These are phyloP conservation scores for Tylopilus sp. DNA, from an alignment of 768 basidiomycete species.

Conservation along the genomic window DNA sequence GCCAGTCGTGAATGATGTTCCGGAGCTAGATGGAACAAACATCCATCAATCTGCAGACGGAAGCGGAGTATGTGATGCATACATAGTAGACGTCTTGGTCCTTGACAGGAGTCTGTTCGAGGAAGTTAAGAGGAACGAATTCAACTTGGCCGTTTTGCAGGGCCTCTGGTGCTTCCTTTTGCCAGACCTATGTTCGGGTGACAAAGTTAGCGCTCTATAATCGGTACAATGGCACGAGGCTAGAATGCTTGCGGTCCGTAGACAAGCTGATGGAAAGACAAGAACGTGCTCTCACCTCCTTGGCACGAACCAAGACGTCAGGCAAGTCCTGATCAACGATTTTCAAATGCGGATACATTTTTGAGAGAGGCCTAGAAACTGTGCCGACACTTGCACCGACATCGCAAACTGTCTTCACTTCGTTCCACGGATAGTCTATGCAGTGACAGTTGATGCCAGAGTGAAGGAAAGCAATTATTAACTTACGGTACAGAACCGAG, in stretches of 20 bases:
- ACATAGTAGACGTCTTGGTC: constrained; percentile 27
- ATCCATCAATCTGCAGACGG: background rate
- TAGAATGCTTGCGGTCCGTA: background rate
- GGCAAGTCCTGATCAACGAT: constrained; percentile 30
- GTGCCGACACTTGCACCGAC: constrained; percentile 30
- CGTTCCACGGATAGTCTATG: constrained; percentile 26
- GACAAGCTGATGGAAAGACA: background rate
- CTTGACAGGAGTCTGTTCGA: constrained; percentile 14
- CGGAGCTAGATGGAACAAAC: constrained; percentile 16
- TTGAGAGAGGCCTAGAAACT: constrained; percentile 27
- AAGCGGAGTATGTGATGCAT: background rate
- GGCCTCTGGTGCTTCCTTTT: constrained; percentile 13
- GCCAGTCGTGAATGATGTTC: constrained; percentile 36
- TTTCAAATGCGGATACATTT: constrained; percentile 25
- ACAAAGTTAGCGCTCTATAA: background rate
- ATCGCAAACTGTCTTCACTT: constrained; percentile 25
- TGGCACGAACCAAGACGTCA: constrained; percentile 21
- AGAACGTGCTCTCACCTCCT: constrained; percentile 9
- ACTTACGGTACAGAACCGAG: constrained; percentile 23
- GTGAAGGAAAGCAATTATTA: background rate
- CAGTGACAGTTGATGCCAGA: background rate
- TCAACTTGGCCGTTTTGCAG: constrained; percentile 15
- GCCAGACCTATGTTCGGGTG: constrained; percentile 13
- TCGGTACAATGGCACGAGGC: too few relatives aligned
- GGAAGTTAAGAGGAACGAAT: constrained; percentile 20